Evolutionary conservation across 2,329 filamentous ascomycete genomes (phyloP).

Genomic region (Diaporthe helianthi): DNA sequence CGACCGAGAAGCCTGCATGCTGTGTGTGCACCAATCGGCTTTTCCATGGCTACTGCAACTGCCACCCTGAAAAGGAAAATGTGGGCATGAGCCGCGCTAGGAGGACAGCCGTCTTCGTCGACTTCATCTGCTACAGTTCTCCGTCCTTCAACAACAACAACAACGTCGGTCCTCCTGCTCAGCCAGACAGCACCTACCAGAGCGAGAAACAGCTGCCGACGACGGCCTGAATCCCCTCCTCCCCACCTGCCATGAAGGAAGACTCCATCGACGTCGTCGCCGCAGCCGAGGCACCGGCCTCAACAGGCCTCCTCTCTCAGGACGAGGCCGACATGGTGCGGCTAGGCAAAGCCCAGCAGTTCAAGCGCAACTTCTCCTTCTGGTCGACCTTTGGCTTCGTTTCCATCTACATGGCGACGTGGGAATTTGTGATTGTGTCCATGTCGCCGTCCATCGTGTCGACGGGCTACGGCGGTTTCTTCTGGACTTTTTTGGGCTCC

Average conservation of each 20-base stretch:
- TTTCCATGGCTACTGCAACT: not conserved
- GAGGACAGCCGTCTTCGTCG: not conserved
- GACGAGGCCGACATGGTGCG: conserved; percentile 32
- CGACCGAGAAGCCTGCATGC: not conserved
- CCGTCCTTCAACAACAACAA: not conserved
- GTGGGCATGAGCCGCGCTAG: not conserved
- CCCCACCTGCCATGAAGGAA: conserved; percentile 3
- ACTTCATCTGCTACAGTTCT: not conserved
- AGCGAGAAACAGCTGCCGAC: not conserved
- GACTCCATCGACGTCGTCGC: not conserved
- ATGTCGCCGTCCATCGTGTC: conserved; percentile 35
- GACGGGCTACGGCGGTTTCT: conserved; percentile 38
- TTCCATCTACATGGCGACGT: conserved; percentile 40
- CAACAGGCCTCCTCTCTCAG: not conserved
- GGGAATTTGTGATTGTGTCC: conserved; percentile 38
- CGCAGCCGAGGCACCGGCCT: not conserved
- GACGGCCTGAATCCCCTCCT: not conserved
- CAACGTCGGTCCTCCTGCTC: not conserved
- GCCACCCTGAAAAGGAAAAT: not conserved
- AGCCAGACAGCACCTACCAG: not conserved
- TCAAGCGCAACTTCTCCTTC: conserved; percentile 36
- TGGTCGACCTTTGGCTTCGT: conserved; percentile 38
- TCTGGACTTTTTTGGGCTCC: conserved; percentile 38
- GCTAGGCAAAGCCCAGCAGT: conserved; percentile 35
- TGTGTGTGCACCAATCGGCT: not conserved